phyloP scores from a whole-genome alignment of 345 rosid genomes.

The Bruguiera gymnorhiza region DNA sequence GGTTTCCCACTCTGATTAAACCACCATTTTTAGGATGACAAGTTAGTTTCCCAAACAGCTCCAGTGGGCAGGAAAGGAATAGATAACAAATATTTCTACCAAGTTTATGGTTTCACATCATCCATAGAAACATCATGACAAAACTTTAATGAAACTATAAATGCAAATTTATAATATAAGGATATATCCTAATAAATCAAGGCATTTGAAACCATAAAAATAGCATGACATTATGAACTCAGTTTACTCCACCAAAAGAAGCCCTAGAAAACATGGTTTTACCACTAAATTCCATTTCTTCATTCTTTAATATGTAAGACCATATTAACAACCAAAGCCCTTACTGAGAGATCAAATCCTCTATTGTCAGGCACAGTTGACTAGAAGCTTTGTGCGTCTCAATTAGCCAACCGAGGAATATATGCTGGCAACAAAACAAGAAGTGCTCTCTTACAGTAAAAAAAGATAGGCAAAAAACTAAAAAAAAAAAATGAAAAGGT shows the following conservation, averaged over 20 bases:
- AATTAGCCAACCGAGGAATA: background rate
- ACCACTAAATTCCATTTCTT: background rate
- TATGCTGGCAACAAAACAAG: background rate
- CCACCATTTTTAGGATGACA: too few relatives aligned
- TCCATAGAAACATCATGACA: too few relatives aligned
- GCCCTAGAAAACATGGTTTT: background rate
- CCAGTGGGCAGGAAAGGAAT: too few relatives aligned
- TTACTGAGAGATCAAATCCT: background rate
- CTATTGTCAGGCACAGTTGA: background rate
- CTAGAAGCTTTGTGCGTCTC: background rate
- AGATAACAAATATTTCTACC: too few relatives aligned
- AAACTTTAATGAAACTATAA: too few relatives aligned
- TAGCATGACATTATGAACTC: background rate
- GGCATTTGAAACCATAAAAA: background rate
- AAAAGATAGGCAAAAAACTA: too few relatives aligned
- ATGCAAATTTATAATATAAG: too few relatives aligned
- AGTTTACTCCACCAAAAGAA: background rate
- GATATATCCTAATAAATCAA: too few relatives aligned
- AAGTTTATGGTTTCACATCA: too few relatives aligned
- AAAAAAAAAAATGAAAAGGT: too few relatives aligned
- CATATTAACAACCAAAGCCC: background rate
- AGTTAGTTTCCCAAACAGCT: too few relatives aligned
- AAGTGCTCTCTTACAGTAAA: background rate
- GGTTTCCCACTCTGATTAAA: too few relatives aligned
- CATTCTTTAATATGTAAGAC: background rate